Conservation (phyloP, 441 rosid genomes). For the Populus hybrid region DNA sequence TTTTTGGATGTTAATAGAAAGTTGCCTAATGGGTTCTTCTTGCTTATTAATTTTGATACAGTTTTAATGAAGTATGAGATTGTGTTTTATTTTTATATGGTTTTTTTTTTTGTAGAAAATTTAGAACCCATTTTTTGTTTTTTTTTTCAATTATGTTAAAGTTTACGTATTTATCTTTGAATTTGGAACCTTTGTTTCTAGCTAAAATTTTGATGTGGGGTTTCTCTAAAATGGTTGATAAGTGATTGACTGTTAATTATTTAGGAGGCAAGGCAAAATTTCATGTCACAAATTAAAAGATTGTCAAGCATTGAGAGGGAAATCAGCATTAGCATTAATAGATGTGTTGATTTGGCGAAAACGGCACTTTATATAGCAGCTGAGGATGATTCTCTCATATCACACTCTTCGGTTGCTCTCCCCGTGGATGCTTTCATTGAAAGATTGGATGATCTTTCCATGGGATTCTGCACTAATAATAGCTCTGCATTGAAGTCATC, state of each 20-base stretch:
- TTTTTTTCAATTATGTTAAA: neutral
- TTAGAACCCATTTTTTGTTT: neutral
- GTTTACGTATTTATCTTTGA: neutral
- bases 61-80: neutral
- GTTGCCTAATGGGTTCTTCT: neutral
- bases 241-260: constrained; percentile 4
- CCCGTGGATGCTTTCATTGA: constrained; percentile 60
- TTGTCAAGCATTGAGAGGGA: constrained; percentile 50
- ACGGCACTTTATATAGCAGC: constrained; percentile 60
- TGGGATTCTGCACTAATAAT: constrained; percentile 49
- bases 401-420: constrained; percentile 63
- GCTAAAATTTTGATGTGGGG: neutral
- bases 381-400: constrained; percentile 65
- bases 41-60: neutral
- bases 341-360: constrained; percentile 53
- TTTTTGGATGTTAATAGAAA: neutral
- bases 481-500: constrained; percentile 37
- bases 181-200: neutral
- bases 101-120: neutral
- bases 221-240: neutral
- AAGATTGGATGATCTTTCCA: constrained; percentile 61
- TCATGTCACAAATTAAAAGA: constrained; percentile 32
- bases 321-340: constrained; percentile 55
- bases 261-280: constrained; percentile 57
- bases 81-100: neutral